Evolutionary conservation across 139 green algal species (phyloP).

Genomic region (Volvox reticuliferus): DNA sequence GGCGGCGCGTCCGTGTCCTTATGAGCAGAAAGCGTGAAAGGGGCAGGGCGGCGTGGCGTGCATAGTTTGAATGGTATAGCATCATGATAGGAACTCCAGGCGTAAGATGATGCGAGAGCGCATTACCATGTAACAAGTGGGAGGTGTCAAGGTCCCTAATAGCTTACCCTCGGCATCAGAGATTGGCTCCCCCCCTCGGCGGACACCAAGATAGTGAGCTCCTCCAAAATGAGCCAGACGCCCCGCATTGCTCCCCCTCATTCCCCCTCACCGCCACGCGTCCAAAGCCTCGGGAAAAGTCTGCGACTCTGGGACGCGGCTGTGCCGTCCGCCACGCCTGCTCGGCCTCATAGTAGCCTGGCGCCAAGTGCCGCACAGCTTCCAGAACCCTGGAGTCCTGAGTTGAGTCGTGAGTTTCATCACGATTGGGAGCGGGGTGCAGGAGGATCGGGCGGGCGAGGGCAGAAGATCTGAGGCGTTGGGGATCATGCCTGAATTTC

Average conservation of each 20-base stretch:
- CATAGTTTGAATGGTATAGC: neutral
- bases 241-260: neutral
- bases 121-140: neutral
- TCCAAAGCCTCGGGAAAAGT: slow-evolving; percentile 5
- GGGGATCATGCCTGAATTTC: too few species aligned
- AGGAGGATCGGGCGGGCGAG: neutral
- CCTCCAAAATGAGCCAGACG: neutral
- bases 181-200: too few species aligned
- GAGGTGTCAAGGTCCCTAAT: too few species aligned
- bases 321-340: slow-evolving; percentile 1
- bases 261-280: slow-evolving; percentile 15
- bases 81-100: neutral
- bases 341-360: slow-evolving; percentile 38
- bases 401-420: neutral
- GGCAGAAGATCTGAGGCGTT: too few species aligned
- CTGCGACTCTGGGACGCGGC: neutral
- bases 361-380: slow-evolving; percentile 9
- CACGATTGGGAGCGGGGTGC: neutral
- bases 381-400: slow-evolving; percentile 1
- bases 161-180: too few species aligned
- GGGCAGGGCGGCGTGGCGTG: neutral
- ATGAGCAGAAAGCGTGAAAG: neutral
- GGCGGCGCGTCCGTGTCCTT: neutral
- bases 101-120: neutral
- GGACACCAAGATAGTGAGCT: neutral